Evolutionary conservation across 2,329 filamentous ascomycete species (phyloP).

Genomic region (Pseudogymnoascus sp.): DNA sequence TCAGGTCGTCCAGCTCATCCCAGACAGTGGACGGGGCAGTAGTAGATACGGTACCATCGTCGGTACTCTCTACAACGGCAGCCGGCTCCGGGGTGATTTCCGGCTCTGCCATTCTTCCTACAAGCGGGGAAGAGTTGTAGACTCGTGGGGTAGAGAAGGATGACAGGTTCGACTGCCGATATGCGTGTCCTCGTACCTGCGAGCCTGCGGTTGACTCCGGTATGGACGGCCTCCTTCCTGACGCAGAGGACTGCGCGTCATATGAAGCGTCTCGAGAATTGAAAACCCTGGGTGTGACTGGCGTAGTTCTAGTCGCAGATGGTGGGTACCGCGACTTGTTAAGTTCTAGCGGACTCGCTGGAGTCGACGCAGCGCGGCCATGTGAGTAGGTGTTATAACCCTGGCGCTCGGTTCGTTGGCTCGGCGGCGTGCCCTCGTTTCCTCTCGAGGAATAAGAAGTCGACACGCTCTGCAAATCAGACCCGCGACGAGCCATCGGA

Average conservation of each 20-base stretch:
- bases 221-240: constrained; percentile 2
- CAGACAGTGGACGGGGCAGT: constrained; percentile 89
- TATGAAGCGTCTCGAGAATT: not conserved
- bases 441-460: not conserved
- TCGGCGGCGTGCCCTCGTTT: not conserved
- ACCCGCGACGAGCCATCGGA: constrained; percentile 10
- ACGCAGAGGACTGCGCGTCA: not conserved
- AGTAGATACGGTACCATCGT: constrained; percentile 73
- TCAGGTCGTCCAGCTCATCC: constrained; percentile 94
- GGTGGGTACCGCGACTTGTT: constrained; percentile 7
- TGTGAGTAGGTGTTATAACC: not conserved
- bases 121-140: constrained; percentile 52
- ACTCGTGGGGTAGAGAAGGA: constrained; percentile 27
- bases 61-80: constrained; percentile 58
- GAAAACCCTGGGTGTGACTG: not conserved
- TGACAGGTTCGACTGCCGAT: constrained; percentile 27
- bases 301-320: not conserved
- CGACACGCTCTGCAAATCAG: constrained; percentile 6
- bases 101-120: constrained; percentile 38
- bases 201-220: not conserved
- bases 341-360: not conserved
- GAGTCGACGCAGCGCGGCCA: not conserved
- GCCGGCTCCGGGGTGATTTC: constrained; percentile 34
- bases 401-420: not conserved
- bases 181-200: constrained; percentile 19